These are phyloP conservation scores for Amaranthus palmeri DNA, from an alignment of 148 eudicot species.

Conservation along the genomic window DNA sequence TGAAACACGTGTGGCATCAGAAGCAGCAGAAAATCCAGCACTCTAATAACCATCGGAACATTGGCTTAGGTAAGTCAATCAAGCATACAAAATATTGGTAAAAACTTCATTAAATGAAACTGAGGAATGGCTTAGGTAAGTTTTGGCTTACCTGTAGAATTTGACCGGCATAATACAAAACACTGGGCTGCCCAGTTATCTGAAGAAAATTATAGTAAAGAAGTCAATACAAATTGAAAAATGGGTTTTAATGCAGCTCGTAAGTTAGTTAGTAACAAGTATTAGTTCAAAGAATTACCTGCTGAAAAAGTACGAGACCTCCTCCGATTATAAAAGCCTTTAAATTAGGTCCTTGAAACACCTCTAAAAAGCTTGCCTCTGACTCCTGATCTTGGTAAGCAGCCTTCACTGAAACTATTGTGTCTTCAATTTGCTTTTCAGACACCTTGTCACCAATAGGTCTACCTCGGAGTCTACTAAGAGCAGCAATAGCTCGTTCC, in stretches of 20 bases:
- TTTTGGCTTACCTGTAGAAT: constrained; percentile 76
- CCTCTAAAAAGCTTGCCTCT: constrained; percentile 68
- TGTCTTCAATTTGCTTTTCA: constrained; percentile 71
- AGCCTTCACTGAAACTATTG: constrained; percentile 65
- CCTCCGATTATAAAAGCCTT: constrained; percentile 97
- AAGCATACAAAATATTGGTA: no score
- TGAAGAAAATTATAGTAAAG: constrained; percentile 25
- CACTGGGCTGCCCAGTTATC: constrained; percentile 99
- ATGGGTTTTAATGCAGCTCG: not conserved
- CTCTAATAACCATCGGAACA: constrained; percentile 39
- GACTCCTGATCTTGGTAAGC: constrained; percentile 47
- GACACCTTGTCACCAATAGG: constrained; percentile 68
- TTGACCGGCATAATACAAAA: constrained; percentile 94
- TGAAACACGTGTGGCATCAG: constrained; percentile 94
- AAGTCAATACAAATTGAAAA: constrained; percentile 3
- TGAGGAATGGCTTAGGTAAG: not conserved
- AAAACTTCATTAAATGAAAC: not conserved
- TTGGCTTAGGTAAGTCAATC: not conserved
- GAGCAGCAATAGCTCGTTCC: constrained; percentile 65
- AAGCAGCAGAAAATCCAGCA: constrained; percentile 98
- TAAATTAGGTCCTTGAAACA: constrained; percentile 78
- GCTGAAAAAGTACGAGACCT: constrained; percentile 95
- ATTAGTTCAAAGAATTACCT: constrained; percentile 43
- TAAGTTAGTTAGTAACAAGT: not conserved
- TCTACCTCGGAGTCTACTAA: constrained; percentile 78